Conservation (phyloP, 2,329 filamentous ascomycete genomes). For the Ophiostoma australiae region DNA sequence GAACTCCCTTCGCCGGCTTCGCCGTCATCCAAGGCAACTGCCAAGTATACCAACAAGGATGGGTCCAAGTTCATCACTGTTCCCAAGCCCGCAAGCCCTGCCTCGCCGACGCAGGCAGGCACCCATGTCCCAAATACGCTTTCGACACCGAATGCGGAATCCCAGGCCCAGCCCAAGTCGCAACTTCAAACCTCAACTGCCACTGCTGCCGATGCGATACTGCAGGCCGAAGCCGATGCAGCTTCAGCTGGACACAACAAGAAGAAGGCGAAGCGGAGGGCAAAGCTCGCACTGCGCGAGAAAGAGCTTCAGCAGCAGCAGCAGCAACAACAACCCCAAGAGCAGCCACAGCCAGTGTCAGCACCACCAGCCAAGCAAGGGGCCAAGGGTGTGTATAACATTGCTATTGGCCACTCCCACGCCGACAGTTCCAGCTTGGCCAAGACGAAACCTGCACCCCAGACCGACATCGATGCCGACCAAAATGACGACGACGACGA, state of each 20-base stretch:
- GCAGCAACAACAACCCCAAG: neutral
- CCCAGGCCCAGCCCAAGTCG: conserved; percentile 33
- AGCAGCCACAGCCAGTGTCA: conserved; percentile 29
- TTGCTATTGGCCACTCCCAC: neutral
- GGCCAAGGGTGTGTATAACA: conserved; percentile 16
- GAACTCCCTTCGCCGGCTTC: conserved; percentile 40
- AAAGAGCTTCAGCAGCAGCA: conserved; percentile 41
- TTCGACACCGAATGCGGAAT: neutral
- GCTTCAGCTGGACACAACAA: conserved; percentile 51
- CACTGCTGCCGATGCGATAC: neutral
- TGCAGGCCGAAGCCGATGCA: conserved; percentile 1
- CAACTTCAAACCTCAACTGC: conserved; percentile 29
- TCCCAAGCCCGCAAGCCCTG: conserved; percentile 45
- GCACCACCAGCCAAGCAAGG: conserved; percentile 26
- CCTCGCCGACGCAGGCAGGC: conserved; percentile 50
- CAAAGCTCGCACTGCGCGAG: conserved; percentile 65
- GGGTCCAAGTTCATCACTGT: conserved; percentile 65
- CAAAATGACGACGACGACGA: conserved; percentile 44
- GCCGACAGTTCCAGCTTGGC: neutral
- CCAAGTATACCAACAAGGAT: conserved; percentile 64
- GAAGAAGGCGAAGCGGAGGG: conserved; percentile 91
- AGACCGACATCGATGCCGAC: conserved; percentile 15
- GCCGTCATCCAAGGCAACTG: conserved; percentile 48
- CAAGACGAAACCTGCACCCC: neutral
- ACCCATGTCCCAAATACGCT: conserved; percentile 27